Evolutionary conservation across 1,139 yeast species (phyloP), one percentile per base, ranked within the genome.

Genomic region (Magnusiomyces tetraspermus): DNA sequence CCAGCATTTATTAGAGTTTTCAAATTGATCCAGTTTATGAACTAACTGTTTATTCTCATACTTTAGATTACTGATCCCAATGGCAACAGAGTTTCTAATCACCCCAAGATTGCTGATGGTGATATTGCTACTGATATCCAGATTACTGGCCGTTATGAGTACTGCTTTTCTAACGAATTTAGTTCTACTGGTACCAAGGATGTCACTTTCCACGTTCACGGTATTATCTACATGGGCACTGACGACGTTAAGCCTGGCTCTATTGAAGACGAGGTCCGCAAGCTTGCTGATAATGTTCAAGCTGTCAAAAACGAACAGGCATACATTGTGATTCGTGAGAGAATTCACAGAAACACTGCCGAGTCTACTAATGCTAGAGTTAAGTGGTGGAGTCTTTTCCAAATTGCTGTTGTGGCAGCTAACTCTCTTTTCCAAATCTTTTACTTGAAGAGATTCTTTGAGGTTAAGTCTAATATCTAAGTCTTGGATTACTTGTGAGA

Each of bases 271-370:
- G 90, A 95, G 53, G 87, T 92, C 53, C 80, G 82, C 68, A 79
- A 82, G 67, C 76, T 92, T 63, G 73, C 82, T 59, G 87, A 85
- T 59, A 75, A 87, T 63, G 83, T 95, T 47, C 80, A 80, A 61
- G 96, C 88, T 63, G 89, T 92, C 58, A 85, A 85, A 71, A 94
- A 90, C 61, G 98, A 92, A 72, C 74, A 73, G 57, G 80, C 88
- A 60, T 92, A 92, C 72, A 83, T 92, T 64, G 95, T 89, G 49
- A 89, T 92, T 57, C 83, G 98, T 72, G 98, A 92, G 72, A 83
- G 97, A 72, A 86, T 95, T 33, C 98, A 92, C 71, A 85, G 98
- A 78, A 92, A 92, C 73, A 92, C 98, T 19, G 97, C 98, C 6
- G 98, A 92, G 72, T 85, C 95, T 30, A 92, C 98, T 51, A 92